Evolutionary conservation across 1,139 yeast species (phyloP), one percentile per base, ranked within the genome.

Genomic region (Kodamaea alishanica): DNA sequence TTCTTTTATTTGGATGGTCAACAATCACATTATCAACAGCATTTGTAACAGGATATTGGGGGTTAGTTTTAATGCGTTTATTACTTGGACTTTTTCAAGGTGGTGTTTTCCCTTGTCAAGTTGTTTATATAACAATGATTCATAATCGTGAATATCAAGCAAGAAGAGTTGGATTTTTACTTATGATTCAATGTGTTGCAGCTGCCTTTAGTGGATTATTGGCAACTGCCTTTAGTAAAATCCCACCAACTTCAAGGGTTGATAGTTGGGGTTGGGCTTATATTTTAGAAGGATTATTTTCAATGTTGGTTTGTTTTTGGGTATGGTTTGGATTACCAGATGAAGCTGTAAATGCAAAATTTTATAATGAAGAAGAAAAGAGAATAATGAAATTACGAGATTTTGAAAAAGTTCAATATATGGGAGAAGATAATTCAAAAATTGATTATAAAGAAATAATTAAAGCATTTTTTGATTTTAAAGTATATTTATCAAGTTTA

Each of bases 221-320:
- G 31, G 27, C 38, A 4, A 24, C 34, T 20, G 38, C 34, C 2
- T 35, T 35, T 26, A 22, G 25, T 7, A 26, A 30, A 7, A 35
- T 35, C 24, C 38, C 38, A 5, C 20, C 29, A 9, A 22, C 31
- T 3, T 24, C 32, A 2, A 11, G 12, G 2, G 26, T 35, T 12
- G 38, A 22, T 20, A 30, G 34, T 6, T 35, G 38, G 38, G 34
- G 34, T 2, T 35, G 38, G 38, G 33, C 38, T 8, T 35, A 35
- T 26, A 24, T 35, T 7, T 30, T 35, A 20, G 38, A 35, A 22
- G 38, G 38, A 4, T 31, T 35, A 31, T 22, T 28, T 27, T 35
- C 38, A 6, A 35, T 35, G 34, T 25, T 30, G 5, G 38, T 35
- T 9, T 35, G 38, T 11, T 30, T 35, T 24, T 35, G 38, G 38